Evolutionary conservation across 1,284 basidiomycete genomes (phyloP).

Genomic region (Puccinia horiana): DNA sequence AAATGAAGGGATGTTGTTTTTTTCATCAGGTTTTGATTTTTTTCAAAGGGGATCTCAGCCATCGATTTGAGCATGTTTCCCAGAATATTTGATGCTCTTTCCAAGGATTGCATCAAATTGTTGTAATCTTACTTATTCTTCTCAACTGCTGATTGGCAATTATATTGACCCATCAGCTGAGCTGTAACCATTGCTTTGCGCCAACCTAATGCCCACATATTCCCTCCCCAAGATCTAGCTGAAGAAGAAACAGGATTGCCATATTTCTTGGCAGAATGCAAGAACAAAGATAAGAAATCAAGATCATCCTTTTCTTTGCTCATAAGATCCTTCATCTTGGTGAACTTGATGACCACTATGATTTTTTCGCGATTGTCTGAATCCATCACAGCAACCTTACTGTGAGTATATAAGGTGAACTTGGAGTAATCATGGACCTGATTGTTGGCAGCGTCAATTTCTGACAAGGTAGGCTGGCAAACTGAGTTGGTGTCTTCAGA

Average conservation of each 20-base stretch:
- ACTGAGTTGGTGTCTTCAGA: no score
- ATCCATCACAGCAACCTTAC: neutral
- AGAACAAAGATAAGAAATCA: neutral
- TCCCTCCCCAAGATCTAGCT: neutral
- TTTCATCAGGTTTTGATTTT: neutral
- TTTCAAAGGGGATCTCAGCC: neutral
- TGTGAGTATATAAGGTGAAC: neutral
- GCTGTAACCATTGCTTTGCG: constrained; percentile 2
- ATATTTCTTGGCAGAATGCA: neutral
- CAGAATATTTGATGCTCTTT: neutral
- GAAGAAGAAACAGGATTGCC: neutral
- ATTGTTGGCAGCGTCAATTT: neutral
- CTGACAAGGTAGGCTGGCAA: no score
- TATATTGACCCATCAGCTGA: neutral
- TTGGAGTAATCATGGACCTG: neutral
- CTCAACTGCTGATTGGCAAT: no score
- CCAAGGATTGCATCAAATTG: neutral
- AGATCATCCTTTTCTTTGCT: neutral
- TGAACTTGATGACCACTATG: neutral
- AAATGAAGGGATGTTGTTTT: neutral
- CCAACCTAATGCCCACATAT: neutral
- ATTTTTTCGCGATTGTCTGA: neutral
- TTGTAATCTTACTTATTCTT: neutral
- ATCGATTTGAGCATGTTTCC: neutral
- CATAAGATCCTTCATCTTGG: neutral